phyloP scores from a whole-genome alignment of 2,329 filamentous ascomycete species.

The Pestalotiopsis sp. region DNA sequence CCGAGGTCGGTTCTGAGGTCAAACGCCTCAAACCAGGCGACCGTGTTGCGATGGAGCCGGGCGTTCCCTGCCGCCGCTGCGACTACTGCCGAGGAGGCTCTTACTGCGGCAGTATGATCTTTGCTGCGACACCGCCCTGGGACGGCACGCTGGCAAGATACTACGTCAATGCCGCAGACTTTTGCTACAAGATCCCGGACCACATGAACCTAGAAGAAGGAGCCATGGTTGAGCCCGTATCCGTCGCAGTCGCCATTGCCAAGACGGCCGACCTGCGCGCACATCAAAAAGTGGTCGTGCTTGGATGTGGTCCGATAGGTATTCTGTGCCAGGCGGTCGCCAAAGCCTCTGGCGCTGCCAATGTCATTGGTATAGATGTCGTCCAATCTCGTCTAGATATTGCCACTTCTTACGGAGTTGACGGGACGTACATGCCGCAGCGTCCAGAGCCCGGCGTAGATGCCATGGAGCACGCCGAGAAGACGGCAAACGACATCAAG shows the following conservation, averaged over 20 bases:
- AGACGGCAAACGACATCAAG: constrained; percentile 40
- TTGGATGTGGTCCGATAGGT: constrained; percentile 52
- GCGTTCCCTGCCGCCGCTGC: not conserved
- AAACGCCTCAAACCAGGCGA: not conserved
- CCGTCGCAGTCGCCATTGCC: constrained; percentile 49
- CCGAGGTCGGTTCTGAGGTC: not conserved
- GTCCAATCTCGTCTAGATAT: constrained; percentile 41
- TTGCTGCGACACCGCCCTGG: not conserved
- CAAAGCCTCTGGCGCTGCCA: constrained; percentile 44
- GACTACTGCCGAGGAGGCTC: not conserved
- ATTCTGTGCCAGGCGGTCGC: constrained; percentile 46
- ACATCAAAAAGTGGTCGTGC: constrained; percentile 44
- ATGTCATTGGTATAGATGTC: constrained; percentile 48
- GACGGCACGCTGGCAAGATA: not conserved
- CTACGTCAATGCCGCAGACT: not conserved
- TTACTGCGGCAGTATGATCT: not conserved
- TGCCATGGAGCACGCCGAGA: constrained; percentile 37
- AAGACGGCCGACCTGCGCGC: constrained; percentile 39
- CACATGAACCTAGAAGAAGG: not conserved
- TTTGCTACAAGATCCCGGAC: not conserved
- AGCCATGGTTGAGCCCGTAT: constrained; percentile 51
- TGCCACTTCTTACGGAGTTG: constrained; percentile 44
- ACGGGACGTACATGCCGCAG: constrained; percentile 41
- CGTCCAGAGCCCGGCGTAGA: constrained; percentile 32
- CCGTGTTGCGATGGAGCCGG: not conserved